Evolutionary conservation across 371 early-diverging fungal genomes (phyloP), one percentile per base, ranked within the genome.

Genomic region (Mucor saturninus): DNA sequence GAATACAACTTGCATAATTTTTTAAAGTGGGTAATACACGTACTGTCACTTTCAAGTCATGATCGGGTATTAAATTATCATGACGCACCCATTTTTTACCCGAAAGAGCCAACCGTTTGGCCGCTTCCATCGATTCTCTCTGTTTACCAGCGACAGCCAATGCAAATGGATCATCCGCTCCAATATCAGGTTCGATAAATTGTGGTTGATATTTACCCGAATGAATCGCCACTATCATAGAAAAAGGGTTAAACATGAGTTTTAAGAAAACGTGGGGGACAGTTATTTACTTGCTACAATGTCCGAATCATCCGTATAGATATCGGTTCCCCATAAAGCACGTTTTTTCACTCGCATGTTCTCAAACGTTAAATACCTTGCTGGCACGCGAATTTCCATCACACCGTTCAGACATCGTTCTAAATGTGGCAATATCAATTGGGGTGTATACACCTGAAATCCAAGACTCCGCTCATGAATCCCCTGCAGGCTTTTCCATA

Each of bases 221-320:
- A 66, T 81, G 81, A 38, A 81, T 68, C 10, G 64, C 67, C 76
- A 81, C 80, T 76, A 46, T 51, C 15, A 2, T 28, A 48, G 13
- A 50, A 28, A 14, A 62, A 5, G 6, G 55, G 9, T 28, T 11
- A 35, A 21, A 21, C 21, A 21, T 21, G 21, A 21, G 21, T 21
- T 1, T 21, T 21, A 21, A 21, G 21, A 21, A 21, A 21, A 21
- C 21, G 21, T 21, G 21, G 0, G 21, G 21, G 21, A 46, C 4
- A 8, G n/a, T 3, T 4, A 5, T 73, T 72, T 79, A 91, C 92
- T 89, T 11, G 92, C 88, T 28, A 95, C 93, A 31, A 93, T 77
- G 62, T 95, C 95, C 0, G 93, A 92, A 69, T 95, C 95, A 62
- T 95, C 95, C 0, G 92, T 89, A 66, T 95, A 95, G 15, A 95